Evolutionary conservation across 768 basidiomycete genomes (phyloP).

Genomic region (Russula lepida): DNA sequence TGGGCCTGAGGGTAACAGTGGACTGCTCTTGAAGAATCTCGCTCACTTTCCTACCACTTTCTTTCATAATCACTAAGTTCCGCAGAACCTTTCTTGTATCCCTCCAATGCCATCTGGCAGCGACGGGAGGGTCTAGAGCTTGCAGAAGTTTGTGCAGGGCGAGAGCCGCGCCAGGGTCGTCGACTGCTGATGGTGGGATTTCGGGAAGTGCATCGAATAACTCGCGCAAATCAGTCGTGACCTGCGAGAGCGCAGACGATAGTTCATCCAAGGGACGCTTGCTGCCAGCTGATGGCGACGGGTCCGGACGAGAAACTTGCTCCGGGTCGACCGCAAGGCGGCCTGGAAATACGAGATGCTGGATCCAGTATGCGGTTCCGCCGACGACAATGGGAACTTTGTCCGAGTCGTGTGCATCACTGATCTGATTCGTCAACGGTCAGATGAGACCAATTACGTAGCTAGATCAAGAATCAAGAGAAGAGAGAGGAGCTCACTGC

Average conservation of each 20-base stretch:
- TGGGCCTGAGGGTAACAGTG: slow-evolving; percentile 35
- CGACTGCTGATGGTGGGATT: slow-evolving; percentile 47
- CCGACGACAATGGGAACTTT: slow-evolving; percentile 87
- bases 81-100: slow-evolving; percentile 87
- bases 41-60: slow-evolving; percentile 55
- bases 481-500: slow-evolving; percentile 45
- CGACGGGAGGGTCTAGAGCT: slow-evolving; percentile 62
- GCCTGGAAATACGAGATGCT: slow-evolving; percentile 87
- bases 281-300: slow-evolving; percentile 8
- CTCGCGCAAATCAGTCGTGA: slow-evolving; percentile 39
- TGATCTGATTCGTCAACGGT: slow-evolving; percentile 44
- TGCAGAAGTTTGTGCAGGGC: slow-evolving; percentile 58
- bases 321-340: slow-evolving; percentile 38
- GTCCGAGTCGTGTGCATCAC: slow-evolving; percentile 52
- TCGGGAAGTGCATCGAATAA: slow-evolving; percentile 54
- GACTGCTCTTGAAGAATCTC: slow-evolving; percentile 63
- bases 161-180: slow-evolving; percentile 48
- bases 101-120: slow-evolving; percentile 89
- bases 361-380: slow-evolving; percentile 96
- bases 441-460: neutral
- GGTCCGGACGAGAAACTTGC: neutral
- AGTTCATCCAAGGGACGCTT: slow-evolving; percentile 27
- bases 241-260: slow-evolving; percentile 32
- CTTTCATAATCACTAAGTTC: slow-evolving; percentile 68
- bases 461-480: neutral